A percentile compares a stretch with the other conserved stretches of the same genome.
phyloP scores from a whole-genome alignment of 441 rosid species.

The Brassica hybrid region DNA sequence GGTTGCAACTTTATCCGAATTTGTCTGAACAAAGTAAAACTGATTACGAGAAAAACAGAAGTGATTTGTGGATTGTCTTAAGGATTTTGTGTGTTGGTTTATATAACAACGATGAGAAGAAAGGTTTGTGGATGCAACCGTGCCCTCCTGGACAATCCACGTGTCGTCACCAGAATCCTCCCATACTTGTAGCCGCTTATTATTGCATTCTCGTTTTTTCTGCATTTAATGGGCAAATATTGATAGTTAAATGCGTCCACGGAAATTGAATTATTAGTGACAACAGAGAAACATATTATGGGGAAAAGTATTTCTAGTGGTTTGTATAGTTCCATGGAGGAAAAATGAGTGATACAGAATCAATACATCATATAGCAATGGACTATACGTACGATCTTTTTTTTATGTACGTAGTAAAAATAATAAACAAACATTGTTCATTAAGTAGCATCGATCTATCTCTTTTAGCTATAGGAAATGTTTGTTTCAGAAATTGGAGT shows the following conservation, averaged over 20 bases:
- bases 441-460: not conserved
- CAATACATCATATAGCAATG: not conserved
- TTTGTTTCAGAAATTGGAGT: no score
- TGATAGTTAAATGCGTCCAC: slow-evolving; percentile 28
- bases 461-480: no score
- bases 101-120: slow-evolving; percentile 15
- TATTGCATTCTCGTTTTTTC: not conserved
- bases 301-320: slow-evolving; percentile 17
- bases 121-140: slow-evolving; percentile 18
- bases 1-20: not conserved
- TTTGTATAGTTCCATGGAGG: not conserved
- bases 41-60: slow-evolving; percentile 8
- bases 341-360: not conserved
- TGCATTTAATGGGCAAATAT: no score
- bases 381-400: not conserved
- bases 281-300: not conserved
- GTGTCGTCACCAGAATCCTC: slow-evolving; percentile 25
- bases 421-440: not conserved
- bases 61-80: slow-evolving; percentile 17
- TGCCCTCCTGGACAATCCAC: slow-evolving; percentile 31
- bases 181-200: slow-evolving; percentile 40
- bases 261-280: slow-evolving; percentile 10
- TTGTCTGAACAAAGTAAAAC: not conserved
- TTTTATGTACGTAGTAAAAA: not conserved
- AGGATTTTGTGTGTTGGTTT: slow-evolving; percentile 27